These are phyloP conservation scores for Epithemia pelagica DNA, from an alignment of 108 stramenopile genomes.

Conservation along the genomic window DNA sequence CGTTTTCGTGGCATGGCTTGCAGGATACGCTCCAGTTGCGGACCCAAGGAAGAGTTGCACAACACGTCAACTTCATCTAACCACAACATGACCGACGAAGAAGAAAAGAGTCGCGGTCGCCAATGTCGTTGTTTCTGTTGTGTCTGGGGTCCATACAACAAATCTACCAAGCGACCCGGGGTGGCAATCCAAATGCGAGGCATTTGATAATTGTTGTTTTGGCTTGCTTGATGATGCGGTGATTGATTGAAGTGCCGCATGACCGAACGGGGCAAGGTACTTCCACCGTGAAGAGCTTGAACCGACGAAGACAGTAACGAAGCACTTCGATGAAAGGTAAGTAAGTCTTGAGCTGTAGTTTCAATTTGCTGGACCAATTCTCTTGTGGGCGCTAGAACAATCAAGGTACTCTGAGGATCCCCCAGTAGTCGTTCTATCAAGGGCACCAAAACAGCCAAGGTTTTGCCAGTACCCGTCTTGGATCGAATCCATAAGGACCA, in stretches of 20 bases:
- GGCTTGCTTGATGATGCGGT: no score
- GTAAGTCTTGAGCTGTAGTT: slow-evolving; percentile 58
- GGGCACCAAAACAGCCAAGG: slow-evolving; percentile 96
- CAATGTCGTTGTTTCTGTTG: neutral
- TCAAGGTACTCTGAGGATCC: slow-evolving; percentile 18
- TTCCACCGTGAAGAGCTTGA: slow-evolving; percentile 74
- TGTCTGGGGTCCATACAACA: slow-evolving; percentile 23
- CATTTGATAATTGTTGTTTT: slow-evolving; percentile 15
- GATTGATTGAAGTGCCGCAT: no score
- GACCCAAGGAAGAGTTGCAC: neutral
- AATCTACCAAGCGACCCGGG: slow-evolving; percentile 89
- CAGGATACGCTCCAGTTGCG: neutral
- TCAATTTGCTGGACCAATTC: slow-evolving; percentile 91
- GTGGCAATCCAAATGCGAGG: slow-evolving; percentile 87
- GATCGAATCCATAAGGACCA: slow-evolving; percentile 84
- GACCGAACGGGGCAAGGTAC: slow-evolving; percentile 65
- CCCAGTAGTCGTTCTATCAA: slow-evolving; percentile 43
- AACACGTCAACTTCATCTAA: neutral
- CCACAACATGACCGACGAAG: neutral
- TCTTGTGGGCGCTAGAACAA: slow-evolving; percentile 90
- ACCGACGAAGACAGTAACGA: neutral
- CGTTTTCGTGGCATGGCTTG: neutral
- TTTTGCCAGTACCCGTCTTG: slow-evolving; percentile 96
- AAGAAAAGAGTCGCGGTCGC: neutral
- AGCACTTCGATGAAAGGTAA: slow-evolving; percentile 10